Evolutionary conservation across 441 rosid genomes (phyloP).

Genomic region (Gossypium trilobum): DNA sequence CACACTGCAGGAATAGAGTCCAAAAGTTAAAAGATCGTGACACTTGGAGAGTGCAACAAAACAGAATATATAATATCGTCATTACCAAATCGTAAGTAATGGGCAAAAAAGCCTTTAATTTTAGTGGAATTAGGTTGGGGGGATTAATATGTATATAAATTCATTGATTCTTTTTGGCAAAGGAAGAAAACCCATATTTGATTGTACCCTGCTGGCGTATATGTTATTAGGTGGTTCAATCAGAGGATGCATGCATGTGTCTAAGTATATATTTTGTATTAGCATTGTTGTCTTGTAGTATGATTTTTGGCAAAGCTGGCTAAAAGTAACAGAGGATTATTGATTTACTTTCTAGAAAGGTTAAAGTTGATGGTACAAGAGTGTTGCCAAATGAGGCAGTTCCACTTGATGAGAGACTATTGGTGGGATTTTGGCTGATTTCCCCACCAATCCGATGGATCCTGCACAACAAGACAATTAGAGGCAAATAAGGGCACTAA

Average conservation of each 20-base stretch:
- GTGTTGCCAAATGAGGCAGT: background rate
- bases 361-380: background rate
- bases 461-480: background rate
- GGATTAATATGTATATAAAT: background rate
- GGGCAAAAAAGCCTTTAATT: background rate
- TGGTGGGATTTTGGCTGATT: background rate
- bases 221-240: background rate
- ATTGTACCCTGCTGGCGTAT: background rate
- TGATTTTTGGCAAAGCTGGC: background rate
- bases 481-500: too few relatives aligned
- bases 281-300: background rate
- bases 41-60: background rate
- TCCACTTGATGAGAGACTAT: background rate
- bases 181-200: background rate
- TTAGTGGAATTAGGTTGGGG: background rate
- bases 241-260: background rate
- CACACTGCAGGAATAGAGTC: background rate
- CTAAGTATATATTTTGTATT: background rate
- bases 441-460: background rate
- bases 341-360: background rate
- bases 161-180: background rate
- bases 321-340: background rate
- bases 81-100: background rate
- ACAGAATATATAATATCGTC: background rate
- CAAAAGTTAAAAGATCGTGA: background rate